Evolutionary conservation across 2,329 filamentous ascomycete genomes (phyloP).

Genomic region (Myotisia sp.): DNA sequence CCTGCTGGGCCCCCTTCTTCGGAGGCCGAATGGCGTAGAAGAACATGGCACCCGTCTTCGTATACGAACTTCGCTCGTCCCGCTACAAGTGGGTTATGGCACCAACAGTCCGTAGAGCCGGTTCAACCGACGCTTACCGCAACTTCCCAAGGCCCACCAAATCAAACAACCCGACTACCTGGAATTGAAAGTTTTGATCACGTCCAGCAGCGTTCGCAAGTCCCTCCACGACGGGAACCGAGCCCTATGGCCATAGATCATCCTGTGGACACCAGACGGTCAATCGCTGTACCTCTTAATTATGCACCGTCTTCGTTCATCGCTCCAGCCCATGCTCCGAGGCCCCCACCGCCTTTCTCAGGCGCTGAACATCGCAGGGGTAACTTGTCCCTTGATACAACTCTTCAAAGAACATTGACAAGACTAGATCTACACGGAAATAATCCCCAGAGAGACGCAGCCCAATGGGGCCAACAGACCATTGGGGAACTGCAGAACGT

Average conservation of each 20-base stretch:
- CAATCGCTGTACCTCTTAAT: slow-evolving; percentile 2
- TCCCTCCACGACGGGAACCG: slow-evolving; percentile 38
- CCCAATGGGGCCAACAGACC: slow-evolving; percentile 32
- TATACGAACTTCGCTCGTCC: slow-evolving; percentile 47
- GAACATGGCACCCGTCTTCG: slow-evolving; percentile 78
- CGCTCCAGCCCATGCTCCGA: slow-evolving; percentile 19
- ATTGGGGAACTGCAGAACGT: slow-evolving; percentile 29
- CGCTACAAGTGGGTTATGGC: slow-evolving; percentile 58
- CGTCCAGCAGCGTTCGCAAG: slow-evolving; percentile 47
- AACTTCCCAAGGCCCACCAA: slow-evolving; percentile 34
- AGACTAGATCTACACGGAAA: slow-evolving; percentile 30
- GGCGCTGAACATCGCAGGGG: slow-evolving; percentile 32
- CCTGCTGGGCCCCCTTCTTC: slow-evolving; percentile 25
- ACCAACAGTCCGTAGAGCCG: slow-evolving; percentile 57
- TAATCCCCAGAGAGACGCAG: slow-evolving; percentile 23
- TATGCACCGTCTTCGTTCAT: slow-evolving; percentile 21
- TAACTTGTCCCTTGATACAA: slow-evolving; percentile 37
- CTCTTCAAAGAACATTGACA: slow-evolving; percentile 31
- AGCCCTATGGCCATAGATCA: slow-evolving; percentile 68
- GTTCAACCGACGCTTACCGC: slow-evolving; percentile 34
- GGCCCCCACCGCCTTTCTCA: slow-evolving; percentile 29
- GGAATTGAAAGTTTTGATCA: slow-evolving; percentile 89
- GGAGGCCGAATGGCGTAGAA: slow-evolving; percentile 65
- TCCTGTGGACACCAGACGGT: slow-evolving; percentile 28
- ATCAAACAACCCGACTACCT: slow-evolving; percentile 58